A percentile compares a stretch with the other conserved stretches of the same genome.
Evolutionary conservation across 805 yeast species (phyloP).

Genomic region (Saccharomycopsis sp.): DNA sequence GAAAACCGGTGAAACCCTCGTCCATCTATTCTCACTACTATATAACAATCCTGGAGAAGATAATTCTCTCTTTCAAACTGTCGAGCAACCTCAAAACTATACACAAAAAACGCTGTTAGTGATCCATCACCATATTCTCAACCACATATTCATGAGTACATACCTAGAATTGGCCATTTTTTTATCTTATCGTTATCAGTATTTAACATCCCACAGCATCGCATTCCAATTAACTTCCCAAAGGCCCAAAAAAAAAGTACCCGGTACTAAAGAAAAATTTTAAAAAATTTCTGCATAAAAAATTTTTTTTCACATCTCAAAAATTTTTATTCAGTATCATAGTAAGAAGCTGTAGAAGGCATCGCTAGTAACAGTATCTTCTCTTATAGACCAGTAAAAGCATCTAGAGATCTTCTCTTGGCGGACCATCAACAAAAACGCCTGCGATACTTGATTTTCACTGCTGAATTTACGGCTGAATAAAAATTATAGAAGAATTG

Average conservation of each 20-base stretch:
- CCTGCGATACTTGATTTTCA: background rate
- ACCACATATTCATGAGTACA: background rate
- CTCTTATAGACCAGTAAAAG: too few species aligned
- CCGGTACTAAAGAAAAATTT: background rate
- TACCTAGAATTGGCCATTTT: slow-evolving; percentile 8
- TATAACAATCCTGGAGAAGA: slow-evolving; percentile 72
- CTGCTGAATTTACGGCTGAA: too few species aligned
- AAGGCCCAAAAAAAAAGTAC: background rate
- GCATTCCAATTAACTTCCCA: background rate
- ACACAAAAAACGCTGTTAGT: background rate
- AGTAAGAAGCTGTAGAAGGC: background rate
- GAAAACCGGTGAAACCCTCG: slow-evolving; percentile 89
- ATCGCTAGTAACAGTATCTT: background rate
- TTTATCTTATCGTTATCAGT: background rate
- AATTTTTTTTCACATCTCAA: too few species aligned
- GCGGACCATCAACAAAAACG: background rate
- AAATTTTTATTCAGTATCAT: background rate
- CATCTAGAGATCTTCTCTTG: too few species aligned
- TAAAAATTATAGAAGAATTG: background rate
- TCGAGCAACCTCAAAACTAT: slow-evolving; percentile 70
- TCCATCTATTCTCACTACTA: slow-evolving; percentile 87
- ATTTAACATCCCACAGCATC: background rate
- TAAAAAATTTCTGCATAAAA: background rate
- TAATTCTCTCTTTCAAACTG: slow-evolving; percentile 67
- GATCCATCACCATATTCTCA: background rate